Evolutionary conservation across 2,329 filamentous ascomycete genomes (phyloP), one percentile per base, ranked within the genome.

Genomic region (Claviceps fusiformis): DNA sequence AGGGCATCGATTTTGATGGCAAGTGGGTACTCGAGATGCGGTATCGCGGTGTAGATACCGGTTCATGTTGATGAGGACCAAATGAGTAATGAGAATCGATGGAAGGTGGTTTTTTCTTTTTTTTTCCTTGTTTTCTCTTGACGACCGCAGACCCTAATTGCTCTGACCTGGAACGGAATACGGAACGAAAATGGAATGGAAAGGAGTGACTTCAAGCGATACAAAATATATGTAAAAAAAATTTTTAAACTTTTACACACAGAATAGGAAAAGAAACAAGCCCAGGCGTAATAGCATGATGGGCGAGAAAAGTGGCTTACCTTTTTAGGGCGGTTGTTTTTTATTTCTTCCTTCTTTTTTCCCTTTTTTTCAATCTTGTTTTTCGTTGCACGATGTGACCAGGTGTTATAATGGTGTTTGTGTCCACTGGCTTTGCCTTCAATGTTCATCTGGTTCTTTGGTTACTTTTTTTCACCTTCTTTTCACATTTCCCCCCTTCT

Each of bases 1-100:
- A 88, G 60, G 90, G 90, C 0, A 85, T 96, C 55, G 89, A 91
- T 63, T 97, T 96, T 74, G 89, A 89, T 29, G 83, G 84, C 57
- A 81, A 84, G 60, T 97, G 92, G 92, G 83, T 93, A 59, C 76
- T 95, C 15, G 82, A 85, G 62, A 80, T 93, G 70, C 72, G 68
- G 57, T 80, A 79, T 57, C 71, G 72, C 24, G 71, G 72, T 43
- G 60, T 63, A 3, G 61, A 64, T 27, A 63, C 59, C 17, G 67
- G 15, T 64, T n/a, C 61, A 61, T 43, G 57, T 60, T 27, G 59
- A 41, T 41, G 37, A 39, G 13, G 11, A 39, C 13, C 9, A 9
- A 19, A 48, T 50, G 33, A 50, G 19, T n/a, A 39, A 50, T 50
- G 48, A 27, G 35, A 7, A 37, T 24, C 11, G n/a, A 3, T 3